phyloP scores from a whole-genome alignment of 257 asterid species.

The Solanum pinnatisectum region DNA sequence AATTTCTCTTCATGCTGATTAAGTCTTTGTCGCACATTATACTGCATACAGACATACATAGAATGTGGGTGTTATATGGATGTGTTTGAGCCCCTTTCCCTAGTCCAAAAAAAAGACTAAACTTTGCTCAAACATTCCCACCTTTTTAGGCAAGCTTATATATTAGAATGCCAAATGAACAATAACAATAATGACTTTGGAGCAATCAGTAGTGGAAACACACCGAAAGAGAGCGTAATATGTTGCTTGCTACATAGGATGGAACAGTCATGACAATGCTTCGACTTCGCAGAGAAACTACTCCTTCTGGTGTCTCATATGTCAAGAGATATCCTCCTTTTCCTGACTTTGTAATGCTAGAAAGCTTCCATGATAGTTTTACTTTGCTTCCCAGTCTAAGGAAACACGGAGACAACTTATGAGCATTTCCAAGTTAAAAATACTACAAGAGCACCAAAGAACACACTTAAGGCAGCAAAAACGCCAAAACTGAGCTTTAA shows the following conservation, averaged over 20 bases:
- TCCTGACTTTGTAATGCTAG: slow-evolving; percentile 42
- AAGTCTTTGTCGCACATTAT: background rate
- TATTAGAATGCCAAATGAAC: background rate
- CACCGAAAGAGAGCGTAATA: slow-evolving; percentile 85
- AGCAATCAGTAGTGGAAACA: slow-evolving; percentile 12
- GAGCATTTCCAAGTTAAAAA: background rate
- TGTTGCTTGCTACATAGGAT: slow-evolving; percentile 68
- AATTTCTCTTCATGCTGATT: background rate
- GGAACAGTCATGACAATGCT: slow-evolving; percentile 86
- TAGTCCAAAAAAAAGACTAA: background rate
- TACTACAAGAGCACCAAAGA: background rate
- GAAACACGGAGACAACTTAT: slow-evolving; percentile 15
- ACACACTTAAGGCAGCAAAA: background rate
- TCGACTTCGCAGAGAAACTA: slow-evolving; percentile 52
- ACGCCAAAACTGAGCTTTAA: background rate
- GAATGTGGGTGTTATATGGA: background rate
- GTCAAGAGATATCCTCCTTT: slow-evolving; percentile 54
- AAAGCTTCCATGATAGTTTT: slow-evolving; percentile 84
- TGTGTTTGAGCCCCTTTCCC: background rate
- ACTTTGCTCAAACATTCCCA: background rate
- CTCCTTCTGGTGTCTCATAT: slow-evolving; percentile 81
- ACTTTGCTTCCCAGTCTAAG: slow-evolving; percentile 73
- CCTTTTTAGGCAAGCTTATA: background rate
- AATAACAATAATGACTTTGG: background rate
- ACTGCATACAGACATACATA: background rate